Evolutionary conservation across 2,329 filamentous ascomycete genomes (phyloP).

Genomic region (Blastomyces gilchristii): DNA sequence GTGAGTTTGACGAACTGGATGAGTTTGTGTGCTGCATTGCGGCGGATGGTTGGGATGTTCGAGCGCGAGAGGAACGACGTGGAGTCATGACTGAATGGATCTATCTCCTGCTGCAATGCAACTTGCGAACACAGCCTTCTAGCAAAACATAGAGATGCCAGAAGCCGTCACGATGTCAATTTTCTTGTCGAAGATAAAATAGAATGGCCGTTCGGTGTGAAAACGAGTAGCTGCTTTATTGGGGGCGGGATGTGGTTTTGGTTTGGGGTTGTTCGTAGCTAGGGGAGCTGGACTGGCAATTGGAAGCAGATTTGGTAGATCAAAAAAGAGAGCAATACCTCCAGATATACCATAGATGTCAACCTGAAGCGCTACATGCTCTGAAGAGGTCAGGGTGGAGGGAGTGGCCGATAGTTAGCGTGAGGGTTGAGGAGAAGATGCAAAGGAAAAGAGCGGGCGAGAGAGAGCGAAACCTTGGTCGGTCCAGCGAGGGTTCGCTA

Average conservation of each 20-base stretch:
- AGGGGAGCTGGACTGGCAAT: conserved; percentile 15
- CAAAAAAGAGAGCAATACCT: conserved; percentile 25
- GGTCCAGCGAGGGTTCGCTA: neutral
- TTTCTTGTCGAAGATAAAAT: conserved; percentile 4
- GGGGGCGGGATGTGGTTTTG: neutral
- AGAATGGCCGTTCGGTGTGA: conserved; percentile 6
- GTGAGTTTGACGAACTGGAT: conserved; percentile 60
- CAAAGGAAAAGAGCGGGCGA: conserved; percentile 20
- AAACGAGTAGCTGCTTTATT: conserved; percentile 16
- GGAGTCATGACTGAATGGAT: conserved; percentile 47
- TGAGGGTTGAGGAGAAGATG: conserved; percentile 21
- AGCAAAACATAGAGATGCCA: conserved; percentile 12
- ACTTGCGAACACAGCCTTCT: conserved; percentile 4
- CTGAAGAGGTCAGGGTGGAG: conserved; percentile 13
- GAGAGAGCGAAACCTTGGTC: conserved; percentile 13
- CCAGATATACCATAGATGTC: conserved; percentile 26
- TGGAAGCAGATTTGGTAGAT: conserved; percentile 10
- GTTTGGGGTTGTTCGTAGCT: conserved; percentile 8
- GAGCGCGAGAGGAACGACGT: conserved; percentile 85
- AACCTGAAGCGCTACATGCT: conserved; percentile 19
- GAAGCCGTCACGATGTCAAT: conserved; percentile 2
- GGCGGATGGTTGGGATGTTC: conserved; percentile 56
- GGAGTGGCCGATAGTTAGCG: conserved; percentile 20
- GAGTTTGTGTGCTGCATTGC: conserved; percentile 68
- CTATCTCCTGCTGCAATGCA: conserved; percentile 1